Conservation (phyloP, 2,329 filamentous ascomycete species). For the Rachicladosporium sp. region DNA sequence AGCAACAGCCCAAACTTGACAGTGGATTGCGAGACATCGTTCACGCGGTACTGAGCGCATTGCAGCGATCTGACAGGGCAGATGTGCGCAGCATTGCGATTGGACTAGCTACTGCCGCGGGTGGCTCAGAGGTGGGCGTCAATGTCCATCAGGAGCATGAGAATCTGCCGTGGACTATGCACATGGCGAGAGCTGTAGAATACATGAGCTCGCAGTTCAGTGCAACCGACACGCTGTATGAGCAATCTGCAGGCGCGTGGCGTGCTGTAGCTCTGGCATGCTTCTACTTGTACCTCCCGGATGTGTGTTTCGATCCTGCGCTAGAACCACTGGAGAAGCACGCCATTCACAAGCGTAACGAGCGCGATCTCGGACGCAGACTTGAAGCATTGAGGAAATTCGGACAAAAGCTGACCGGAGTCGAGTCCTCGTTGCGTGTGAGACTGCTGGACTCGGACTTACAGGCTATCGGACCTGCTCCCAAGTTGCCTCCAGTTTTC, state of each 20-base stretch:
- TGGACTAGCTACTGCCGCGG: too few relatives aligned
- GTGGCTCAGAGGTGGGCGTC: too few relatives aligned
- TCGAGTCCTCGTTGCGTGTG: slow-evolving; percentile 54
- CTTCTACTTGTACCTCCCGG: slow-evolving; percentile 54
- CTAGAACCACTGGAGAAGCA: slow-evolving; percentile 51
- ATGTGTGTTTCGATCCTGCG: slow-evolving; percentile 74
- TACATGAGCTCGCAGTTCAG: too few relatives aligned
- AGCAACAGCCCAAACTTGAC: slow-evolving; percentile 1
- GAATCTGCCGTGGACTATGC: too few relatives aligned
- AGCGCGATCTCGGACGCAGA: slow-evolving; percentile 42
- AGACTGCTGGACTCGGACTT: slow-evolving; percentile 52
- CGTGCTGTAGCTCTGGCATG: too few relatives aligned
- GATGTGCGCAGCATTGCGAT: background rate
- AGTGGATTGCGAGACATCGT: slow-evolving; percentile 16
- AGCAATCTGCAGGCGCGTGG: too few relatives aligned
- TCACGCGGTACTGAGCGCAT: slow-evolving; percentile 23
- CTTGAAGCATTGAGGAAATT: slow-evolving; percentile 52
- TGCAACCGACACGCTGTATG: too few relatives aligned
- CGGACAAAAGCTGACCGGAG: slow-evolving; percentile 55
- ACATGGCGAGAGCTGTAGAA: too few relatives aligned
- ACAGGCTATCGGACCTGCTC: slow-evolving; percentile 50
- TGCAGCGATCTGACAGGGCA: background rate
- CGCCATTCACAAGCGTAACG: slow-evolving; percentile 44
- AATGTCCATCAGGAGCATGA: too few relatives aligned
- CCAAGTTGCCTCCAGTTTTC: slow-evolving; percentile 55